phyloP scores from a whole-genome alignment of 2,329 filamentous ascomycete species.

The Sporothrix inflata region DNA sequence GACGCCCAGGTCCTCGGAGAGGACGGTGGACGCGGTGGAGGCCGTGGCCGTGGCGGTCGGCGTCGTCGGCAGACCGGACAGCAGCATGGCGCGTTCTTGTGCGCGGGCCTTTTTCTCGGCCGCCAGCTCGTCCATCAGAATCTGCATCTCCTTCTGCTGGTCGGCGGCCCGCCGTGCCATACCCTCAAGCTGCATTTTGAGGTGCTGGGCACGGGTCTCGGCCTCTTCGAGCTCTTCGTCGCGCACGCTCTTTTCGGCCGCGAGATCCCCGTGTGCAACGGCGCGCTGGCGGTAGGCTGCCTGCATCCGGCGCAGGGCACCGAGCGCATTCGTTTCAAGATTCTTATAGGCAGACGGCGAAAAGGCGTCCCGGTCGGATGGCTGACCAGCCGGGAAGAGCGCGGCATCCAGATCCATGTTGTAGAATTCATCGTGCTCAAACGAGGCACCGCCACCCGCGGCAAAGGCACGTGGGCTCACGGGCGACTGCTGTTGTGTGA shows the following conservation, averaged over 20 bases:
- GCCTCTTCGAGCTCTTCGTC: constrained; percentile 61
- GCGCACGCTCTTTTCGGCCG: constrained; percentile 57
- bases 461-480: constrained; percentile 29
- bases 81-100: constrained; percentile 44
- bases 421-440: constrained; percentile 56
- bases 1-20: constrained; percentile 55
- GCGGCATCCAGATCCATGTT: constrained; percentile 59
- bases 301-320: constrained; percentile 60
- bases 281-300: constrained; percentile 60
- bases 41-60: constrained; percentile 22
- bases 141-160: constrained; percentile 54
- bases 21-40: constrained; percentile 36
- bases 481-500: constrained; percentile 38
- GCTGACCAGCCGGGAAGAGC: constrained; percentile 53
- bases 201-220: constrained; percentile 54
- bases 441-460: neutral
- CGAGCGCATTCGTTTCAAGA: constrained; percentile 60
- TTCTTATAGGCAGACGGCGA: constrained; percentile 65
- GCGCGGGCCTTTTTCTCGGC: constrained; percentile 54
- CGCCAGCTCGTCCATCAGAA: constrained; percentile 50
- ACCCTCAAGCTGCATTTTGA: constrained; percentile 63
- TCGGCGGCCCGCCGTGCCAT: constrained; percentile 59
- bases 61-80: constrained; percentile 35
- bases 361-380: constrained; percentile 53
- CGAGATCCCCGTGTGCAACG: constrained; percentile 53